Evolutionary conservation across 2,329 filamentous ascomycete genomes (phyloP), one percentile per base, ranked within the genome.

Genomic region (Pestalotiopsis sp.): DNA sequence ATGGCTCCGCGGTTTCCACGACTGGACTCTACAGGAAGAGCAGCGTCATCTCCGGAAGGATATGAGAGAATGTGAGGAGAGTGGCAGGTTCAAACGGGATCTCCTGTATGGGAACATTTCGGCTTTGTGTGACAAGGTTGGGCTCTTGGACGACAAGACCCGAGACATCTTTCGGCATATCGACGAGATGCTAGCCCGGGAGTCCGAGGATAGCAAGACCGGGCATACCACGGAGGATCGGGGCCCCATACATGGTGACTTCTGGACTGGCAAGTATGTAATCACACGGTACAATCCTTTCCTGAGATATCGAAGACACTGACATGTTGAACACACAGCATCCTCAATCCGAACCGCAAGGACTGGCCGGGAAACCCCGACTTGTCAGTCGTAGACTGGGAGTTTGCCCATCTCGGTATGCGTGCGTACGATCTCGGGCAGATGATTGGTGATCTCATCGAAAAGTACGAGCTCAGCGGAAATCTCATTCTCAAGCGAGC

Each of bases 301-400:
- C 31, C 31, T 36, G 1, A 2, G 31, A 9, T 36, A 36, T 36
- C 7, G 31, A 36, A 36, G 31, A 36, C 31, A 36, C 31, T 36
- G 31, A 36, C 31, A 36, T 9, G 31, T 36, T 36, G 31, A 36
- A 9, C 31, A 36, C 31, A 61, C 6, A 61, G 59, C 20, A 40
- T 61, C 14, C 59, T 61, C 12, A 4, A 6, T 41, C 59, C 59
- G 23, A n/a, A 62, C 20, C 36, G 1, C 27, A 36, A 36, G 4
- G 36, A 20, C 5, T 4, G 13, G 4, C 4, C n/a, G 2, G n/a
- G 17, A 23, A 62, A 40, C 13, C 59, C 59, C 59, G 25, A 1
- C 23, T 68, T 84, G 5, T 78, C 82, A 66, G 70, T 84, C 12
- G 78, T 82, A 49, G 82, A 84, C 70, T 84, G 82, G 82, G 82